Conservation (phyloP, 169 alveolate genomes). For the Plasmodium malariae region DNA sequence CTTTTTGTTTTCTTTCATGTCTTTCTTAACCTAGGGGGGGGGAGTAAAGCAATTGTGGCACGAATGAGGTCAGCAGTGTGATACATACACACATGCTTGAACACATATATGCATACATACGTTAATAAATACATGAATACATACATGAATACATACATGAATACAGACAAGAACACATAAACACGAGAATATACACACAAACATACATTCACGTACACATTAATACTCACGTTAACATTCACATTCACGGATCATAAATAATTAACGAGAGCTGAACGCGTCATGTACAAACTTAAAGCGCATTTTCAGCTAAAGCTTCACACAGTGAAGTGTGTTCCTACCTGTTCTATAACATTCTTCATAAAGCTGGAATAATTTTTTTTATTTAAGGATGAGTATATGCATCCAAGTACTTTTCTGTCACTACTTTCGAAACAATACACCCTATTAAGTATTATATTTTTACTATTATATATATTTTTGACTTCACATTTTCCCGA, state of each 20-base stretch:
- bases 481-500: constrained; percentile 20
- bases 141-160: background rate
- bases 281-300: background rate
- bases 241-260: no score
- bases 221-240: background rate
- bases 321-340: background rate
- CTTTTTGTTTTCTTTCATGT: constrained; percentile 85
- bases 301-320: no score
- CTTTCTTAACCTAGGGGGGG: constrained; percentile 79
- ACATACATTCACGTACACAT: background rate
- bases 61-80: background rate
- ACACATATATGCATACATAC: background rate
- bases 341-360: constrained; percentile 85
- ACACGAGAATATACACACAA: background rate
- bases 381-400: background rate
- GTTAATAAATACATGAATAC: background rate
- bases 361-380: constrained; percentile 80
- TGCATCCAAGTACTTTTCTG: background rate
- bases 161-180: background rate
- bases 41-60: background rate
- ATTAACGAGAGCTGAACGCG: no score
- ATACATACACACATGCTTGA: background rate
- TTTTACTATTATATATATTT: background rate
- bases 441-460: no score
- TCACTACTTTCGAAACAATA: no score